These are phyloP conservation scores for Prunus mira DNA, from an alignment of 306 rosid genomes.

Conservation along the genomic window DNA sequence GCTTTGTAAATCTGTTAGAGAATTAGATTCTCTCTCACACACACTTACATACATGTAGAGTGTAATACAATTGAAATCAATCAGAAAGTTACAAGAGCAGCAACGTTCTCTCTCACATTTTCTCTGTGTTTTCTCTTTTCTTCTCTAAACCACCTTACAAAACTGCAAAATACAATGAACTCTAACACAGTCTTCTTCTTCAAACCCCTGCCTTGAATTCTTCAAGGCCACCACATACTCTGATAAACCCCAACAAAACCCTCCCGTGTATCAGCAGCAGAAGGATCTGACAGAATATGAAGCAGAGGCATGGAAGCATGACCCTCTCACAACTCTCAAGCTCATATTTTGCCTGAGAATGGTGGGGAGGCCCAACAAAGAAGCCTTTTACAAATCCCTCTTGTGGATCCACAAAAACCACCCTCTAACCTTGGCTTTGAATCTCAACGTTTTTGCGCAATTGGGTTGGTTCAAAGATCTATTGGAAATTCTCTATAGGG, in stretches of 20 bases:
- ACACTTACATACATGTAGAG: too few species aligned
- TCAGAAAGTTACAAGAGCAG: too few species aligned
- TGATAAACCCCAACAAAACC: too few species aligned
- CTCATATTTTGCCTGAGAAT: neutral
- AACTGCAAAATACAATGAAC: too few species aligned
- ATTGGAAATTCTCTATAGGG: neutral
- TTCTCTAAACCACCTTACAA: too few species aligned
- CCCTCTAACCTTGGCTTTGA: constrained; percentile 1
- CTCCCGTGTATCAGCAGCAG: neutral
- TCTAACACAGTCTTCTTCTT: neutral
- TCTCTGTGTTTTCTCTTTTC: too few species aligned
- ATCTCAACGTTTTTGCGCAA: neutral
- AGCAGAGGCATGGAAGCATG: neutral
- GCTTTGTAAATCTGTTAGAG: too few species aligned
- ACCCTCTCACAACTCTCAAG: neutral
- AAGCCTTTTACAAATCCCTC: neutral
- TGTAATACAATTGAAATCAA: too few species aligned
- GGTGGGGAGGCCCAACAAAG: neutral
- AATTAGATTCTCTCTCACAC: too few species aligned
- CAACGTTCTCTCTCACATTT: too few species aligned
- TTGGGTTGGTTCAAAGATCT: constrained; percentile 2
- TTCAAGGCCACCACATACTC: neutral
- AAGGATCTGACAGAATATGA: neutral
- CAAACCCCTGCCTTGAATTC: neutral
- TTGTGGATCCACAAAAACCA: constrained; percentile 3